A percentile compares a stretch with the other conserved stretches of the same genome.
Evolutionary conservation across 2,329 filamentous ascomycete species (phyloP).

Genomic region (Pseudogymnoascus sp.): DNA sequence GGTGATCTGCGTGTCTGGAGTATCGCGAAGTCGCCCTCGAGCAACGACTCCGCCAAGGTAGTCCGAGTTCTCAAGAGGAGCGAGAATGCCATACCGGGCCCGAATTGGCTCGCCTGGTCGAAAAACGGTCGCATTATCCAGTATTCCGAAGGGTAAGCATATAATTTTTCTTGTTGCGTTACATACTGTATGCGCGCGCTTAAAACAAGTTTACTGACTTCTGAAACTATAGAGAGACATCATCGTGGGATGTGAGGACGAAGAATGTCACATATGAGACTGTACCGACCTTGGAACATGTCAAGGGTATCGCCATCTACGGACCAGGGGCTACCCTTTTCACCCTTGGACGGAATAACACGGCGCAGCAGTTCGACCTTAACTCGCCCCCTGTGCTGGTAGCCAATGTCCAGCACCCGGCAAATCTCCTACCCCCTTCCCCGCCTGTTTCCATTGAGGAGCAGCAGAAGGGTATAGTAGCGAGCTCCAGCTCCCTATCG

Average conservation of each 20-base stretch:
- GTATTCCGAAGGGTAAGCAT: conserved; percentile 75
- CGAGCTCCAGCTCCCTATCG: conserved; percentile 30
- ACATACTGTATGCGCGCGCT: conserved; percentile 40
- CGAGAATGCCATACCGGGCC: conserved; percentile 64
- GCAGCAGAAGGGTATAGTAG: conserved; percentile 39
- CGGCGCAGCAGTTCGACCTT: conserved; percentile 90
- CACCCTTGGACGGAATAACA: conserved; percentile 79
- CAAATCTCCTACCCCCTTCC: conserved; percentile 69
- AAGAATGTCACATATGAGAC: conserved; percentile 88
- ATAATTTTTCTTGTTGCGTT: conserved; percentile 12
- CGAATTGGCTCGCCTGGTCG: conserved; percentile 97
- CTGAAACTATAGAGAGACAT: conserved; percentile 60
- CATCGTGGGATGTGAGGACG: conserved; percentile 96
- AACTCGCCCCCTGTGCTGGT: conserved; percentile 76
- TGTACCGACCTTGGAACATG: conserved; percentile 75
- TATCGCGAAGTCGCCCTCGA: conserved; percentile 70
- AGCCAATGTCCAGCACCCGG: conserved; percentile 78
- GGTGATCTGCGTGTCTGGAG: conserved; percentile 96
- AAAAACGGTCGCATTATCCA: conserved; percentile 96
- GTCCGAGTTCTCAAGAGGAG: conserved; percentile 78
- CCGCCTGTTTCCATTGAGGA: conserved; percentile 77
- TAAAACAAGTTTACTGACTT: conserved; percentile 35
- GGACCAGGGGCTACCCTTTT: conserved; percentile 88
- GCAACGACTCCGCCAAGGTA: conserved; percentile 72
- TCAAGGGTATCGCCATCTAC: conserved; percentile 78